Conservation (phyloP, 352 stramenopile genomes). For the Elongisporangium senticosum region DNA sequence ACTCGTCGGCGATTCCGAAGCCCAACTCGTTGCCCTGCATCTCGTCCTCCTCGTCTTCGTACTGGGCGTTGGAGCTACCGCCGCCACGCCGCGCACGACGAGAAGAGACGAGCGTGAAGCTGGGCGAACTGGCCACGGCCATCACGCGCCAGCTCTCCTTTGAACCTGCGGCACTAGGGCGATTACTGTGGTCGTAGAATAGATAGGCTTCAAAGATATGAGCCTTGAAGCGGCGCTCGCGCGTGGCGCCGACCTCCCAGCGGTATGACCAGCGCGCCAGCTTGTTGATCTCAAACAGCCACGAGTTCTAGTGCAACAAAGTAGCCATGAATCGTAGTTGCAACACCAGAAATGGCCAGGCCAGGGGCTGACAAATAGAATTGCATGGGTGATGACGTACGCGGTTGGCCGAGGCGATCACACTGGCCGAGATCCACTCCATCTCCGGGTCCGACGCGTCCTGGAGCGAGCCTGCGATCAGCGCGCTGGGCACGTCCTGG, state of each 20-base stretch:
- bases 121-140: background rate
- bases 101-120: background rate
- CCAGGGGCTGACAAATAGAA: too few species aligned
- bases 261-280: constrained; percentile 4
- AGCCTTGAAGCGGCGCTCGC: constrained; percentile 3
- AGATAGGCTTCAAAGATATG: constrained; percentile 7
- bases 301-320: constrained; percentile 1
- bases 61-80: background rate
- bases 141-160: background rate
- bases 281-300: constrained; percentile 6
- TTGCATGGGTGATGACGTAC: background rate
- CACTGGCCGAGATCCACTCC: constrained; percentile 1
- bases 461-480: background rate
- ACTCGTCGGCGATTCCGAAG: background rate
- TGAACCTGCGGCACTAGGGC: background rate
- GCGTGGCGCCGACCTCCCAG: constrained; percentile 5
- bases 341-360: too few species aligned
- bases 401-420: constrained; percentile 3
- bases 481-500: background rate
- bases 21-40: background rate
- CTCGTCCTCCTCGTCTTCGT: background rate
- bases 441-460: background rate
- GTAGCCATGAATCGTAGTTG: too few species aligned
- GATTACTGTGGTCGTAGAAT: background rate
- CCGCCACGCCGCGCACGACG: background rate